Conservation (phyloP, 2,329 filamentous ascomycete species). For the Furcasterigmium furcatum region DNA sequence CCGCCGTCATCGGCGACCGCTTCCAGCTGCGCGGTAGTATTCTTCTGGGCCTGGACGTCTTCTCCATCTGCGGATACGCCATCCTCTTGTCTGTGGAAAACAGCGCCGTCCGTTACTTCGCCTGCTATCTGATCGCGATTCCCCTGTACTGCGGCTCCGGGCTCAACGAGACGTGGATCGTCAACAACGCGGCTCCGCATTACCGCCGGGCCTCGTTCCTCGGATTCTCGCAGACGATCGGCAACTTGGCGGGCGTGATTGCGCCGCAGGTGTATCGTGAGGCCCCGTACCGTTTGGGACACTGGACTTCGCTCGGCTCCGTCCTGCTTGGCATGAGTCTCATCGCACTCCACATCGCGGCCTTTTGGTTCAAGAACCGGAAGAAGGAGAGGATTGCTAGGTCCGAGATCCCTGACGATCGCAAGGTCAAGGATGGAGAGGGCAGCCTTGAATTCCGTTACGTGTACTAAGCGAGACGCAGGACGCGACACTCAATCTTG, state of each 20-base stretch:
- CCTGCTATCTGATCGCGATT: constrained; percentile 45
- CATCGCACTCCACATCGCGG: constrained; percentile 4
- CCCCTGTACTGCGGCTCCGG: constrained; percentile 43
- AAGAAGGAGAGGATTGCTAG: constrained; percentile 5
- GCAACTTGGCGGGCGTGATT: constrained; percentile 41
- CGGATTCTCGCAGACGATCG: constrained; percentile 41
- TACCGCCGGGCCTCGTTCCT: constrained; percentile 41
- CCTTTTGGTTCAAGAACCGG: constrained; percentile 1
- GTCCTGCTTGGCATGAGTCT: constrained; percentile 5
- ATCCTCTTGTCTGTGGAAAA: constrained; percentile 36
- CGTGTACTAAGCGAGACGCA: constrained; percentile 7
- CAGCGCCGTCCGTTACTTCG: constrained; percentile 44
- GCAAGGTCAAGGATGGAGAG: constrained; percentile 7
- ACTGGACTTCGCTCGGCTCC: constrained; percentile 10
- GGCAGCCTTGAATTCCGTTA: constrained; percentile 8
- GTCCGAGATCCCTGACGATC: constrained; percentile 4
- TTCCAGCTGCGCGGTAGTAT: too few species aligned
- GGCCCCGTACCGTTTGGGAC: constrained; percentile 24
- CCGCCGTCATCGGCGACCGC: too few species aligned
- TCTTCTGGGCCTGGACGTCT: too few species aligned
- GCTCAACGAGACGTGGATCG: constrained; percentile 45
- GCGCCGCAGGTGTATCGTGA: constrained; percentile 13
- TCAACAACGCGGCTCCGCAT: constrained; percentile 40
- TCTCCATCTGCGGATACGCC: constrained; percentile 44
- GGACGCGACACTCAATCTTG: too few species aligned